phyloP scores from a whole-genome alignment of 2,329 filamentous ascomycete species.

The Alternaria alternata region DNA sequence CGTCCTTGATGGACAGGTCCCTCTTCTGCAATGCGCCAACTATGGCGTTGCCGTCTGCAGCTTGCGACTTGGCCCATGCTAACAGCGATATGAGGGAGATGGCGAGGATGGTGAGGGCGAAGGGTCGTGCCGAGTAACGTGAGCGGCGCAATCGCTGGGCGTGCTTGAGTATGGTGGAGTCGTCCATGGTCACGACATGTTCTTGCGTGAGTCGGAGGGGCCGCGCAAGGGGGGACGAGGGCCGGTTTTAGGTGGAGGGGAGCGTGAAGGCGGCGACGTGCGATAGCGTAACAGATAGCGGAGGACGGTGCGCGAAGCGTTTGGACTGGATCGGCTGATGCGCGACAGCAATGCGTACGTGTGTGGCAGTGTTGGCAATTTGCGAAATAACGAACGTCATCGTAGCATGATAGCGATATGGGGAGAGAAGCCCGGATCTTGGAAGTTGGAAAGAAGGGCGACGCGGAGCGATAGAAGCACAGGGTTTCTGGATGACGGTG shows the following conservation, averaged over 20 bases:
- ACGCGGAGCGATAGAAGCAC: background rate
- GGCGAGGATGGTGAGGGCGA: slow-evolving; percentile 46
- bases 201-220: background rate
- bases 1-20: slow-evolving; percentile 37
- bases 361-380: background rate
- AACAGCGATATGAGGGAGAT: slow-evolving; percentile 40
- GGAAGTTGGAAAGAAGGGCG: background rate
- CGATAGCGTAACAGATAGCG: slow-evolving; percentile 23
- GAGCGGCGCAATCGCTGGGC: slow-evolving; percentile 39
- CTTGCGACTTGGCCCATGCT: slow-evolving; percentile 34
- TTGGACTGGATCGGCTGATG: slow-evolving; percentile 15
- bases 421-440: background rate
- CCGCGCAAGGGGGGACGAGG: slow-evolving; percentile 16
- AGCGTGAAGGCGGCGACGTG: background rate
- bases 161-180: slow-evolving; percentile 25
- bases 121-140: slow-evolving; percentile 49
- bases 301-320: slow-evolving; percentile 30
- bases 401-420: background rate
- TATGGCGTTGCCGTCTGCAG: background rate
- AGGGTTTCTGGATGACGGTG: background rate
- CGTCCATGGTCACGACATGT: slow-evolving; percentile 39
- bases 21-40: slow-evolving; percentile 24
- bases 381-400: background rate
- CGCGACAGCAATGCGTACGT: slow-evolving; percentile 1
- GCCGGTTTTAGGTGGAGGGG: background rate